A percentile compares a stretch with the other conserved stretches of the same genome.
Conservation (phyloP, 2,329 filamentous ascomycete genomes). For the Neofusicoccum laricinum region DNA sequence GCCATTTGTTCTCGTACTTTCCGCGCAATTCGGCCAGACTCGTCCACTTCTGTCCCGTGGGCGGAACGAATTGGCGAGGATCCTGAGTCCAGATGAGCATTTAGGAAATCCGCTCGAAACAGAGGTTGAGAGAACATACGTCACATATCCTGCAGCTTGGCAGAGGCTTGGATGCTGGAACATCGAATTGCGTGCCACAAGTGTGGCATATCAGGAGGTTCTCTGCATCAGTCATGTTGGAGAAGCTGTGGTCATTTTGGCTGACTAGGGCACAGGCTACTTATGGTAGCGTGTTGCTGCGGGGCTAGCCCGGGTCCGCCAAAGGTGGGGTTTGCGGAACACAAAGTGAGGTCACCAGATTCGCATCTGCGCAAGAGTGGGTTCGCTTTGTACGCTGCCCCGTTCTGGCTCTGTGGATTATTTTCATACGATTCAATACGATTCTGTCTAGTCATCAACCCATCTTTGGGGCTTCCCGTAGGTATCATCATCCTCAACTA, state of each 20-base stretch:
- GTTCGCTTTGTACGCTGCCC: background rate
- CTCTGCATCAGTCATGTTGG: conserved; percentile 9
- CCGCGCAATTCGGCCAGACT: conserved; percentile 49
- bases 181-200: conserved; percentile 69
- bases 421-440: background rate
- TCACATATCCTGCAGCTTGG: conserved; percentile 69
- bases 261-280: background rate
- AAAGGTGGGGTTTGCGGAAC: conserved; percentile 8
- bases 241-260: background rate
- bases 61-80: conserved; percentile 67
- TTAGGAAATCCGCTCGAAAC: background rate
- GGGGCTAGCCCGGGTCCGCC: background rate
- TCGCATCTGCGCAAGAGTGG: background rate
- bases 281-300: background rate
- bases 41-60: conserved; percentile 63
- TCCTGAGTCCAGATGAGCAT: conserved; percentile 35
- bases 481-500: background rate
- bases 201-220: conserved; percentile 61
- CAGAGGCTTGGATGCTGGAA: conserved; percentile 46
- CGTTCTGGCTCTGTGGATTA: no score
- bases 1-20: conserved; percentile 55
- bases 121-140: conserved; percentile 43
- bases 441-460: background rate
- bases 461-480: background rate
- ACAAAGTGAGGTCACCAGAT: background rate